phyloP scores from a whole-genome alignment of 1,284 basidiomycete species.

The Heterobasidion irregulare region DNA sequence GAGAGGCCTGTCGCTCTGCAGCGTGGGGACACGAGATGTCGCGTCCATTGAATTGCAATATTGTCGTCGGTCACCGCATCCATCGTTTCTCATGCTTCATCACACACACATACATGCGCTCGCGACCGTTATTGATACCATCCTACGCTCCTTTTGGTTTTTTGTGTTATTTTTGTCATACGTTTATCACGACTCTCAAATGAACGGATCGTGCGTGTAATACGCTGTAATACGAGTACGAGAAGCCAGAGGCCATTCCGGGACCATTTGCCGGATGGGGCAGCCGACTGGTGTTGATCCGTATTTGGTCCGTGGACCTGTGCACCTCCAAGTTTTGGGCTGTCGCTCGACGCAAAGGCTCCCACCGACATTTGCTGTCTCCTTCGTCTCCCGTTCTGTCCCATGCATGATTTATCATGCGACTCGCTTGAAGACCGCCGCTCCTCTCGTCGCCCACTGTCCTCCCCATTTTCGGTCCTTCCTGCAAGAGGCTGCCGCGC shows the following conservation, averaged over 20 bases:
- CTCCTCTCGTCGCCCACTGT: slow-evolving; percentile 20
- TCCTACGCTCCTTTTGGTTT: too few species aligned
- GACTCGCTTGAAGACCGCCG: slow-evolving; percentile 29
- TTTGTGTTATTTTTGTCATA: too few species aligned
- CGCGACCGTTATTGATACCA: background rate
- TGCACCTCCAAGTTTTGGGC: background rate
- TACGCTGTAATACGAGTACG: too few species aligned
- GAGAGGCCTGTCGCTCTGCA: slow-evolving; percentile 11
- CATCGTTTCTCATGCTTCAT: background rate
- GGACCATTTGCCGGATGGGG: too few species aligned
- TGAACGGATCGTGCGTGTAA: too few species aligned
- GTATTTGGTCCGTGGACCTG: too few species aligned
- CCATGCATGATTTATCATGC: slow-evolving; percentile 61
- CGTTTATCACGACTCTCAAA: too few species aligned
- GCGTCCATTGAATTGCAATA: too few species aligned
- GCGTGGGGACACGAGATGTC: background rate
- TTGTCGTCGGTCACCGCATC: background rate
- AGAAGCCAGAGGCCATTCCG: too few species aligned
- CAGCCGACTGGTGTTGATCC: too few species aligned
- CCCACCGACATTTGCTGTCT: background rate
- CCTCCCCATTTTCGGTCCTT: slow-evolving; percentile 27
- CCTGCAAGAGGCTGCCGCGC: slow-evolving; percentile 40
- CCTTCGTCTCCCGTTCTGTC: slow-evolving; percentile 7
- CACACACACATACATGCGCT: too few species aligned
- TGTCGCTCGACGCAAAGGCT: background rate